phyloP scores from a whole-genome alignment of 371 early-diverging fungal species.

The Syncephalis plumigaleata region DNA sequence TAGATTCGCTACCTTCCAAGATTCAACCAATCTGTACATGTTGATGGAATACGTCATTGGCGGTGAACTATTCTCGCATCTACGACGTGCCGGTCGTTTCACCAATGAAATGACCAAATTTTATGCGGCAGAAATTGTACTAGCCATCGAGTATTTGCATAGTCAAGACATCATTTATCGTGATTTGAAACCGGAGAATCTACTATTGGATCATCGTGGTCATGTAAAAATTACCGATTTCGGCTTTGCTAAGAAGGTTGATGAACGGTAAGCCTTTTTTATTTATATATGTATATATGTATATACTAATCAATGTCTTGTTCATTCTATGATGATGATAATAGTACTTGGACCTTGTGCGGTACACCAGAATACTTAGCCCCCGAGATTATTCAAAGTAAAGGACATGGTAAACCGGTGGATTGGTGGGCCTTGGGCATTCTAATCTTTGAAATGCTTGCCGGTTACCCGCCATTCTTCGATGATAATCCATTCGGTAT shows the following conservation, averaged over 20 bases:
- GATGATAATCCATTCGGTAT: slow-evolving; percentile 83
- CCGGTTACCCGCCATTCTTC: slow-evolving; percentile 94
- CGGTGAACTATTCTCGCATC: slow-evolving; percentile 90
- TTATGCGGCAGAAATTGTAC: slow-evolving; percentile 59
- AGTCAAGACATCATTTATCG: slow-evolving; percentile 83
- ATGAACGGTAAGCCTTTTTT: slow-evolving; percentile 24
- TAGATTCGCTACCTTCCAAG: slow-evolving; percentile 61
- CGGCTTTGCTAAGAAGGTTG: slow-evolving; percentile 90
- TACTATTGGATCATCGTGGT: slow-evolving; percentile 77
- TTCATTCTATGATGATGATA: too few relatives aligned
- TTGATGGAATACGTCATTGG: slow-evolving; percentile 94
- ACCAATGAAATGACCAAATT: slow-evolving; percentile 74
- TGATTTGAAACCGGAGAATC: slow-evolving; percentile 90
- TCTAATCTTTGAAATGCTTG: slow-evolving; percentile 90
- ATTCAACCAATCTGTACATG: slow-evolving; percentile 77
- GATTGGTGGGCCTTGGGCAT: slow-evolving; percentile 99
- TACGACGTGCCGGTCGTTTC: slow-evolving; percentile 80
- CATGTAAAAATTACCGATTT: slow-evolving; percentile 98
- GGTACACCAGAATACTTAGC: slow-evolving; percentile 98
- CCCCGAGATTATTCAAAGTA: slow-evolving; percentile 95
- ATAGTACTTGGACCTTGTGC: slow-evolving; percentile 81
- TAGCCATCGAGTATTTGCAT: slow-evolving; percentile 87
- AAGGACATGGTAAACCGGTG: slow-evolving; percentile 91
- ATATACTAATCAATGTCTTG: background rate
- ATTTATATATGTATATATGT: too few relatives aligned